phyloP scores from a whole-genome alignment of 108 stramenopile species.

The Heterococcus sp. region DNA sequence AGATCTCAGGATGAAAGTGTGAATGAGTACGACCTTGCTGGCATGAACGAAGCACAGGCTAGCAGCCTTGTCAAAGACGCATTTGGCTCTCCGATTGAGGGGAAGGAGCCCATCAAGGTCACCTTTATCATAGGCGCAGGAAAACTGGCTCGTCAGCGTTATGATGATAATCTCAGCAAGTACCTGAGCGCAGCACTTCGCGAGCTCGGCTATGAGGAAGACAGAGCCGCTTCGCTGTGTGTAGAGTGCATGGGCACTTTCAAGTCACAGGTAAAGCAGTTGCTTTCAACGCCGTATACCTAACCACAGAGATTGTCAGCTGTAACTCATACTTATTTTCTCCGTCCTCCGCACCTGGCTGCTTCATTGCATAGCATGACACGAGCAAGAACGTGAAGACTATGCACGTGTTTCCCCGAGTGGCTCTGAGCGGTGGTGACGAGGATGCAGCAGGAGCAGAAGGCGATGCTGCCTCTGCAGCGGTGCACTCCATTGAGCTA shows the following conservation, averaged over 20 bases:
- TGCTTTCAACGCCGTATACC: too few relatives aligned
- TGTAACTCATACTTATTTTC: too few relatives aligned
- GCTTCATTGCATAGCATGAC: conserved; percentile 88
- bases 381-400: conserved; percentile 86
- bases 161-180: conserved; percentile 73
- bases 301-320: too few relatives aligned
- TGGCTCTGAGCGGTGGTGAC: conserved; percentile 10
- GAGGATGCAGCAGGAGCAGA: too few relatives aligned
- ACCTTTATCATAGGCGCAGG: conserved; percentile 83
- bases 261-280: too few relatives aligned
- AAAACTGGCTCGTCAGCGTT: conserved; percentile 73
- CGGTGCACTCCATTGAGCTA: conserved; percentile 48
- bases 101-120: conserved; percentile 67
- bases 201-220: conserved; percentile 74
- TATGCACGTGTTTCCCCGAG: conserved; percentile 79
- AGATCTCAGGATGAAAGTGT: too few relatives aligned
- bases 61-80: too few relatives aligned
- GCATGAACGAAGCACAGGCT: too few relatives aligned
- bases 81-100: too few relatives aligned
- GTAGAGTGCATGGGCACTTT: conserved; percentile 74
- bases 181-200: conserved; percentile 70
- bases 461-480: too few relatives aligned
- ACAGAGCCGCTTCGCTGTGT: conserved; percentile 72
- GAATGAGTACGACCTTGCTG: too few relatives aligned
- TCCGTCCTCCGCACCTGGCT: too few relatives aligned